Evolutionary conservation across 1,284 basidiomycete species (phyloP).

Genomic region (Blastosporella zonata): DNA sequence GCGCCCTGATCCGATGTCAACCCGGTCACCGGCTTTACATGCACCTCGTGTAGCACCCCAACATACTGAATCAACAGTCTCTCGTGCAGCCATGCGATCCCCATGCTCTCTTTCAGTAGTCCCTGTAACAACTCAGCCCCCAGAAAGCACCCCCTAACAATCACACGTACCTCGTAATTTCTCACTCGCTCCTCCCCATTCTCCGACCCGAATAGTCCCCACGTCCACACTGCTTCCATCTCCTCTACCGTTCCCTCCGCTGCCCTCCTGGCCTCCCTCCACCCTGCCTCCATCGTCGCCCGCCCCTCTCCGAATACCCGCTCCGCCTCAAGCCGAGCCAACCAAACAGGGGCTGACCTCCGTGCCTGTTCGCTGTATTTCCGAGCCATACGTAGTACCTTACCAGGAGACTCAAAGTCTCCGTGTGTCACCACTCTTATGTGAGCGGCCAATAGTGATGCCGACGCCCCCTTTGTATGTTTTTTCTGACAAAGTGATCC

Average conservation of each 20-base stretch:
- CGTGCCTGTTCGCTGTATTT: slow-evolving; percentile 42
- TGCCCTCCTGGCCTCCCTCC: slow-evolving; percentile 40
- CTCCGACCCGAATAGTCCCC: slow-evolving; percentile 38
- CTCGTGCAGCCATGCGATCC: slow-evolving; percentile 44
- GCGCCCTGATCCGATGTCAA: slow-evolving; percentile 28
- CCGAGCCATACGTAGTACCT: slow-evolving; percentile 39
- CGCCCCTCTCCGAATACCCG: slow-evolving; percentile 23
- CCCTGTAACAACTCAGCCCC: slow-evolving; percentile 31
- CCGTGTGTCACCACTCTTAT: slow-evolving; percentile 41
- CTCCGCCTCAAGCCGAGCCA: slow-evolving; percentile 50
- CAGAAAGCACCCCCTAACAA: slow-evolving; percentile 1
- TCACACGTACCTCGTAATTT: slow-evolving; percentile 38
- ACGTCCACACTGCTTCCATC: slow-evolving; percentile 45
- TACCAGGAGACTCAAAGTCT: slow-evolving; percentile 27
- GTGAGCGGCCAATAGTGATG: slow-evolving; percentile 44
- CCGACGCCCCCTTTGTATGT: slow-evolving; percentile 25
- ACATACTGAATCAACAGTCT: slow-evolving; percentile 45
- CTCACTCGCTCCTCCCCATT: slow-evolving; percentile 22
- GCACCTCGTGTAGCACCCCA: slow-evolving; percentile 29
- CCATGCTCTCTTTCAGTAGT: slow-evolving; percentile 49
- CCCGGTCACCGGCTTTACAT: slow-evolving; percentile 21
- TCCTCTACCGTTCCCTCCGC: slow-evolving; percentile 33
- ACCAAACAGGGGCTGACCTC: slow-evolving; percentile 44
- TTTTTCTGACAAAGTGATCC: slow-evolving; percentile 37
- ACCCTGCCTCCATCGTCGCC: slow-evolving; percentile 29